Conservation (phyloP, 2,329 filamentous ascomycete genomes). For the Amauroascus verrucosus region DNA sequence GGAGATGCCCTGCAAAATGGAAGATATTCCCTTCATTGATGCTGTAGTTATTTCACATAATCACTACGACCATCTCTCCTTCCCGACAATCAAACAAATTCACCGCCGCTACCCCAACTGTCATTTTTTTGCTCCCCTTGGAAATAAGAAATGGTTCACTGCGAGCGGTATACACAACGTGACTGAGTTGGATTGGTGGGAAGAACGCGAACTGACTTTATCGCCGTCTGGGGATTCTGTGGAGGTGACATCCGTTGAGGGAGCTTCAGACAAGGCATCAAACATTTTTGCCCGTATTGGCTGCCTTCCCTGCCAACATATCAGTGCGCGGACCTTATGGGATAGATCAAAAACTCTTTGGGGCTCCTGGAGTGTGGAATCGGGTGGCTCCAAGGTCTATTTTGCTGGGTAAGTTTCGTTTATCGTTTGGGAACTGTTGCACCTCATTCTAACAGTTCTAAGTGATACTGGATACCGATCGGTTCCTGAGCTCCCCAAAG, state of each 20-base stretch:
- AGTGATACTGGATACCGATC: conserved; percentile 85
- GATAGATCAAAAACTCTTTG: conserved; percentile 72
- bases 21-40: conserved; percentile 57
- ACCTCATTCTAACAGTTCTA: conserved; percentile 11
- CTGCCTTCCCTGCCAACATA: conserved; percentile 78
- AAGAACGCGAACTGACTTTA: conserved; percentile 63
- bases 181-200: conserved; percentile 94
- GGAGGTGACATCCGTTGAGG: conserved; percentile 20
- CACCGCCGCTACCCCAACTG: conserved; percentile 61
- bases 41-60: conserved; percentile 69
- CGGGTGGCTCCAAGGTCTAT: conserved; percentile 67
- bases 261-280: conserved; percentile 6
- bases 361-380: conserved; percentile 73
- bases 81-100: conserved; percentile 62
- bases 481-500: conserved; percentile 55
- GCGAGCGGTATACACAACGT: conserved; percentile 60
- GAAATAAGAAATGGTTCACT: conserved; percentile 73
- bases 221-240: conserved; percentile 28
- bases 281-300: conserved; percentile 61
- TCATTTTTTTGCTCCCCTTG: conserved; percentile 80
- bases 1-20: conserved; percentile 61
- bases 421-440: not conserved
- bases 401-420: conserved; percentile 56
- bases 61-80: conserved; percentile 86
- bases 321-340: conserved; percentile 55